Base-by-base conservation (phyloP, 371 early-diverging fungal genomes). In the Phascolomyces articulosus region DNA sequence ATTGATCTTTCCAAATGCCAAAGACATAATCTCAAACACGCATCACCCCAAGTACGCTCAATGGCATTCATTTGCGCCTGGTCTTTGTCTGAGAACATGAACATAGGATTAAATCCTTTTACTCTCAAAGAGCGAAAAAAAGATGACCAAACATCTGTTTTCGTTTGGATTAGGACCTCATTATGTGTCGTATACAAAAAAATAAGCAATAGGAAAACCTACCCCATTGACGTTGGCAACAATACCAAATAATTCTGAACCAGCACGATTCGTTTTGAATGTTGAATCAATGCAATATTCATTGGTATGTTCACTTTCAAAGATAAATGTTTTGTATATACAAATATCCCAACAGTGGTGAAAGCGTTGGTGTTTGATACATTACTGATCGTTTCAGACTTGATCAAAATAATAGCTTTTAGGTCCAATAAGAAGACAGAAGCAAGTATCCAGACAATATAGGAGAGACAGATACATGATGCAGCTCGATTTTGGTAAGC, bases 51-150 rank as follows among this genome's bases (percentile, higher is more conserved):
- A 2, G 28, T 27, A 23, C 40, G n/a, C 3, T 59, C 41, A 24
- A 60, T 47, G 15, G 60, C 44, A 2, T 60, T 21, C 27, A 48
- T 59, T 40, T 58, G 58, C 16, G 60, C 60, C 16, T 41, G 24
- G 23, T 47, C 60, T 26, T 59, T 47, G 21, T 59, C 60, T 13
- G 48, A 59, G n/a, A 18, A 59, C 40, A 47, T 4, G 28, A 47
- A 47, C 24, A 6, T 15, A 48, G 48, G 48, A 48, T 48, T n/a
- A 15, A 48, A n/a, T 7, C 48, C 48, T 7, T 15, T 6, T 10
- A 6, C 48, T n/a, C 6, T n/a, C 48, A 48, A 48, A 7, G 48
- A 48, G 21, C 48, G 48, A 15, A 48, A 48, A n/a, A 48, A 48
- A 4, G 6, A 7, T 48, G 8, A 10, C 6, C 7, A 6, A 4